Evolutionary conservation across 2,329 filamentous ascomycete genomes (phyloP), one percentile per base, ranked within the genome.

Genomic region (Venturia nashicola): DNA sequence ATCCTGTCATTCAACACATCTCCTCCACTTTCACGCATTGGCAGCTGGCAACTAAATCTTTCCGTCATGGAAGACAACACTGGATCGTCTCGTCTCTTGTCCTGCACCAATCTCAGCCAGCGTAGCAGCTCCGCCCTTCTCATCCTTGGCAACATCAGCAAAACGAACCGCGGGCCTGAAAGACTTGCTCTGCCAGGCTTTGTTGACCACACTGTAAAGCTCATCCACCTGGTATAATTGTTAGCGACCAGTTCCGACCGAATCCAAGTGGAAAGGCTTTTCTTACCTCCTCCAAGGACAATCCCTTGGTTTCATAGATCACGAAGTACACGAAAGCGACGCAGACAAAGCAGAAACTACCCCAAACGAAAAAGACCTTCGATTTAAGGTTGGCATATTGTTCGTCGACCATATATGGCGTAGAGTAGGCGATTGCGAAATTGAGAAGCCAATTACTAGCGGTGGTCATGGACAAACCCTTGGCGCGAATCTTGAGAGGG

Each of bases 231-330:
- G 23, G 27, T 5, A 14, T n/a, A 34, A 1, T 18, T 20, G 23
- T 54, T 32, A 54, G 48, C 44, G n/a, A 3, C 16, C 48, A 16
- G 12, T 27, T 42, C 14, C 9, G 11, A 32, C 11, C 9, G 1
- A 2, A 16, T 18, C 2, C 11, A 54, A 54, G 14, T 2, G 5
- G 18, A 9, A 34, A 34, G 14, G 14, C 3, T 11, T 7, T 32
- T 54, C 48, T 54, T 69, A 91, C 89, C 77, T 91, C 86, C 72
- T 91, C 88, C 63, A 91, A 78, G 69, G 84, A 86, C 71, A 90
- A 86, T 72, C 87, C 88, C 76, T 86, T 89, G 11, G 88, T 90
- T 75, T 90, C 88, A 70, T 86, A 90, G 59, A 91, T 85, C 81
- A 89, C 85, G 71, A 80, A 82, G 78, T 82, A 91, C 59, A 90